Percentiles rank a stretch among this genome's conserved stretches.
Conservation (phyloP, 202 grass and related monocot genomes). For the Cymbopogon flexuosus region DNA sequence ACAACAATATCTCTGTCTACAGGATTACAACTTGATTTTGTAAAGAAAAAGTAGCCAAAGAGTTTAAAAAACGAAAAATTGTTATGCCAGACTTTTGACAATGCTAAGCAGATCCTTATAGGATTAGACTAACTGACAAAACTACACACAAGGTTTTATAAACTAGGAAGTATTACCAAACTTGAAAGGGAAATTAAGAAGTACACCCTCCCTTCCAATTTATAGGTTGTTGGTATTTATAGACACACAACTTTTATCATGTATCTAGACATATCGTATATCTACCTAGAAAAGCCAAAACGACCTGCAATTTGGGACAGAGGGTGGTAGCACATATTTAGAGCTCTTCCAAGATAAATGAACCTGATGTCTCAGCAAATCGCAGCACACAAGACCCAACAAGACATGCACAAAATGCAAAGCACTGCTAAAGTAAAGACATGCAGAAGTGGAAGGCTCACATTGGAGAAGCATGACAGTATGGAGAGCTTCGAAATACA, state of each 20-base stretch:
- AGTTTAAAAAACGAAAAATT: background rate
- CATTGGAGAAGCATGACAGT: constrained; percentile 74
- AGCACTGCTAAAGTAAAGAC: constrained; percentile 15
- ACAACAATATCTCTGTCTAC: background rate
- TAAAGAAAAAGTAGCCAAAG: background rate
- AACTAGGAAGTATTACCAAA: background rate
- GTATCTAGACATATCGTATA: background rate
- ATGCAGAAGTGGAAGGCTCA: constrained; percentile 35
- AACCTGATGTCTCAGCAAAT: background rate
- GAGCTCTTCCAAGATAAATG: constrained; percentile 17
- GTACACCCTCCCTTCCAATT: background rate
- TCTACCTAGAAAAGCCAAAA: background rate
- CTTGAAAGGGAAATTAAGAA: background rate
- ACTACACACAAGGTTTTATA: background rate
- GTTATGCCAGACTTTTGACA: background rate
- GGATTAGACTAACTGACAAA: background rate
- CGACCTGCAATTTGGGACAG: background rate
- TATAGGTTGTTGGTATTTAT: background rate
- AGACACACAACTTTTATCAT: background rate
- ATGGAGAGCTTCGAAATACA: constrained; percentile 84
- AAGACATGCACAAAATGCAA: constrained; percentile 22
- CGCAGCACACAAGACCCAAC: background rate
- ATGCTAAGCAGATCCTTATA: background rate
- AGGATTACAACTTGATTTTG: background rate
- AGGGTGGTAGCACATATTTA: background rate